Percentiles rank a stretch among this genome's conserved stretches.
Evolutionary conservation across 2,329 filamentous ascomycete species (phyloP).

Genomic region (Aspergillus awamori): DNA sequence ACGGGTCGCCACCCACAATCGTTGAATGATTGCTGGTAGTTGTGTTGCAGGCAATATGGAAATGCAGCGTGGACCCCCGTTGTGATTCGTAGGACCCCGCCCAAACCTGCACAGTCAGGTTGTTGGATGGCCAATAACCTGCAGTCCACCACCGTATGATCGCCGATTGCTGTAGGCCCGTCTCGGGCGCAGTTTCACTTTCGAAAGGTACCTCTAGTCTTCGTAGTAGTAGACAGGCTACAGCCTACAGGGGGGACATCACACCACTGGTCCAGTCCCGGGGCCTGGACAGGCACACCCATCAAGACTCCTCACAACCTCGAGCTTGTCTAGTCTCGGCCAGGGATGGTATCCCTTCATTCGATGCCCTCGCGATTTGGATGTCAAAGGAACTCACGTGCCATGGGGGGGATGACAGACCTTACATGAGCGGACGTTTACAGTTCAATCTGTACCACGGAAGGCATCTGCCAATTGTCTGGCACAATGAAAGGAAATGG

Average conservation of each 20-base stretch:
- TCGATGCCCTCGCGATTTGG: not conserved
- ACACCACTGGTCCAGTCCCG: not conserved
- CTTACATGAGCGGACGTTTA: not conserved
- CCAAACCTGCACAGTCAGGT: not conserved
- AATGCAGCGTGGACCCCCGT: not conserved
- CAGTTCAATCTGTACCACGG: not conserved
- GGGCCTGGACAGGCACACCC: not conserved
- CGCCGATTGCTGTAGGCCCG: not conserved
- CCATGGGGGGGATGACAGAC: not conserved
- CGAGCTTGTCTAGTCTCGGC: not conserved
- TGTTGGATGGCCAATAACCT: not conserved
- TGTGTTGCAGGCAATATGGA: not conserved
- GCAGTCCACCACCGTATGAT: not conserved
- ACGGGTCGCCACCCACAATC: not conserved
- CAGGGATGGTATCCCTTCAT: not conserved
- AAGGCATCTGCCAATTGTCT: not conserved
- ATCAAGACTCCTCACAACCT: not conserved
- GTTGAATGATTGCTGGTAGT: not conserved
- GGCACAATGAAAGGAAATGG: slow-evolving; percentile 4
- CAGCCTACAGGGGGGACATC: not conserved
- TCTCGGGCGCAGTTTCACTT: not conserved
- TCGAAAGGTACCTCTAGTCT: not conserved
- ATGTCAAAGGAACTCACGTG: not conserved
- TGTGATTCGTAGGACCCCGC: not conserved
- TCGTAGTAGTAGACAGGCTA: not conserved